These are phyloP conservation scores for Neofusicoccum laricinum DNA, from an alignment of 2,329 filamentous ascomycete species.

Conservation along the genomic window DNA sequence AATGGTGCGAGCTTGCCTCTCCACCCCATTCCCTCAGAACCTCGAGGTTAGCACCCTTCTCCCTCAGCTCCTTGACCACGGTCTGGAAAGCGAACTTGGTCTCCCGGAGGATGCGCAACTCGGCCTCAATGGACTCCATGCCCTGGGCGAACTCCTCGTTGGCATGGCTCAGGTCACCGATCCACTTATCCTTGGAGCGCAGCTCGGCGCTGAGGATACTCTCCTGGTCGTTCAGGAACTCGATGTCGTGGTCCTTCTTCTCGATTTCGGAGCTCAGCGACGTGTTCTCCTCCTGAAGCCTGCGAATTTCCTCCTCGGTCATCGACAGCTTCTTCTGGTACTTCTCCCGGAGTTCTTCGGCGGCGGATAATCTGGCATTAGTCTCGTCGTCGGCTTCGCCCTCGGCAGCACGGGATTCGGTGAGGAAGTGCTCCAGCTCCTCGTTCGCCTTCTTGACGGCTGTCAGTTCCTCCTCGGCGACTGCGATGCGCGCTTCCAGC, in stretches of 20 bases:
- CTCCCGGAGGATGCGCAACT: conserved; percentile 27
- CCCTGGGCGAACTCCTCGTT: conserved; percentile 26
- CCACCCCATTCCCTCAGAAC: conserved; percentile 26
- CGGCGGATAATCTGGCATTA: conserved; percentile 29
- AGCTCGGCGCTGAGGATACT: conserved; percentile 24
- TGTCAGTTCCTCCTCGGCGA: conserved; percentile 32
- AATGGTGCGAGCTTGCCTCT: neutral
- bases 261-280: conserved; percentile 26
- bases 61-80: conserved; percentile 29
- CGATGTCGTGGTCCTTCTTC: conserved; percentile 29
- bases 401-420: conserved; percentile 27
- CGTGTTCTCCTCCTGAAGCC: conserved; percentile 7
- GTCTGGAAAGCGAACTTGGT: conserved; percentile 31
- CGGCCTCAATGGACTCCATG: conserved; percentile 28
- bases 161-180: conserved; percentile 26
- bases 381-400: conserved; percentile 31
- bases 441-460: conserved; percentile 29
- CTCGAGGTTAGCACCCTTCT: conserved; percentile 27
- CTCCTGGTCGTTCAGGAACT: conserved; percentile 24
- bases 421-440: conserved; percentile 31
- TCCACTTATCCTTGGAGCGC: conserved; percentile 26
- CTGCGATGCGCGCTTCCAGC: conserved; percentile 25
- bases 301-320: conserved; percentile 23
- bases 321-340: conserved; percentile 31
- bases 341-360: conserved; percentile 27